Conservation (phyloP, 768 basidiomycete species). For the Rhodocollybia butyracea region DNA sequence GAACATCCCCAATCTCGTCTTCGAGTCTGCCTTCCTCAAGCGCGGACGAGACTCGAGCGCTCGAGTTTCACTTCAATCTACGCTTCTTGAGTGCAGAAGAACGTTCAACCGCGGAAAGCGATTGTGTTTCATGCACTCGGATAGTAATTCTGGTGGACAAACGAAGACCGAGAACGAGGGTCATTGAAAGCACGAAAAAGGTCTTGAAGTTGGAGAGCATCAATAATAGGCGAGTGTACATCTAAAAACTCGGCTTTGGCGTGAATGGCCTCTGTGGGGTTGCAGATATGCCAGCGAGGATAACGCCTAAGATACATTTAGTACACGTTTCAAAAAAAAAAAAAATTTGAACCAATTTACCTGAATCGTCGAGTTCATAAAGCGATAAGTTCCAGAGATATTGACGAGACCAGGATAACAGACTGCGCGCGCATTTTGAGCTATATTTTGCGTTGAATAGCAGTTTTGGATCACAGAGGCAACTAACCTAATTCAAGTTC, state of each 20-base stretch:
- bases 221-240: no score
- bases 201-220: no score
- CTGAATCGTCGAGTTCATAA: slow-evolving; percentile 96
- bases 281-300: no score
- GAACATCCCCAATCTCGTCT: slow-evolving; percentile 78
- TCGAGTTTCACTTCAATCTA: slow-evolving; percentile 62
- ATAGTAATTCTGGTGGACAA: no score
- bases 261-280: no score
- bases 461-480: background rate
- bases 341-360: slow-evolving; percentile 31
- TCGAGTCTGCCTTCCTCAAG: slow-evolving; percentile 77
- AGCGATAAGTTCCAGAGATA: slow-evolving; percentile 94
- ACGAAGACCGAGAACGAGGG: no score
- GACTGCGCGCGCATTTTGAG: slow-evolving; percentile 31
- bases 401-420: slow-evolving; percentile 92
- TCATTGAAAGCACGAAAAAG: no score
- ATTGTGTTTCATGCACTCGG: slow-evolving; percentile 59
- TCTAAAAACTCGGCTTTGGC: no score
- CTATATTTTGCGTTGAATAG: background rate
- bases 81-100: slow-evolving; percentile 73
- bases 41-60: slow-evolving; percentile 55
- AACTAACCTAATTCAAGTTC: slow-evolving; percentile 3
- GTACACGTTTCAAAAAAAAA: background rate
- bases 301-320: slow-evolving; percentile 61
- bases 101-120: slow-evolving; percentile 45